A percentile compares a stretch with the other conserved stretches of the same genome.
Conservation (phyloP, 2,329 filamentous ascomycete genomes). For the Cladosporium sp. region DNA sequence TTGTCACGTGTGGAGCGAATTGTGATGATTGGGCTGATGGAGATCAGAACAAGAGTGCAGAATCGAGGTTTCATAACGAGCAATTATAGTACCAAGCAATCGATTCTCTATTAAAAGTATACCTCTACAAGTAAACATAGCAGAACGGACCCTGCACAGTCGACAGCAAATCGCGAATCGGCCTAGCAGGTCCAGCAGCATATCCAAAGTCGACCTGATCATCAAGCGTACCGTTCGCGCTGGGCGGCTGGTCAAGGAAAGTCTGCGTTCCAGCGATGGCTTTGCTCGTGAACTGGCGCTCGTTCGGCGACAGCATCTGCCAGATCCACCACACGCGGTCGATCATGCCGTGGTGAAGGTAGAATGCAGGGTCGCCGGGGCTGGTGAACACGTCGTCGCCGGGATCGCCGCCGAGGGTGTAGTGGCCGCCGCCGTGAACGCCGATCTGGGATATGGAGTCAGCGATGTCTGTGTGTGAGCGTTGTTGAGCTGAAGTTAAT, state of each 20-base stretch:
- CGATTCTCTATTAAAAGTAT: not conserved
- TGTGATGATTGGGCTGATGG: too few relatives aligned
- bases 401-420: slow-evolving; percentile 43
- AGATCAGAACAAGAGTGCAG: too few relatives aligned
- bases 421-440: slow-evolving; percentile 50
- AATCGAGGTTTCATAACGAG: not conserved
- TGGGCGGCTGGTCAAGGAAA: slow-evolving; percentile 33
- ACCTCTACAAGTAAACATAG: slow-evolving; percentile 41
- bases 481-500: not conserved
- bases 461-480: slow-evolving; percentile 27
- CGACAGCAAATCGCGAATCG: slow-evolving; percentile 40
- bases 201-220: slow-evolving; percentile 42
- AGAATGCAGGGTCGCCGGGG: slow-evolving; percentile 50
- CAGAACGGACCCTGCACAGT: slow-evolving; percentile 50
- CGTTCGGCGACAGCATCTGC: slow-evolving; percentile 36
- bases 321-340: slow-evolving; percentile 50
- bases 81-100: not conserved
- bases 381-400: slow-evolving; percentile 45
- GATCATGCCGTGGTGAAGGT: slow-evolving; percentile 49
- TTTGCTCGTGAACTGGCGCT: slow-evolving; percentile 8
- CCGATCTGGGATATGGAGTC: slow-evolving; percentile 22
- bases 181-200: slow-evolving; percentile 9
- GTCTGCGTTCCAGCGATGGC: slow-evolving; percentile 34
- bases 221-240: slow-evolving; percentile 45
- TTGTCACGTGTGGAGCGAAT: too few relatives aligned